A percentile compares a stretch with the other conserved stretches of the same genome.
Conservation (phyloP, 306 rosid genomes). For the Aeschynomene evenia region DNA sequence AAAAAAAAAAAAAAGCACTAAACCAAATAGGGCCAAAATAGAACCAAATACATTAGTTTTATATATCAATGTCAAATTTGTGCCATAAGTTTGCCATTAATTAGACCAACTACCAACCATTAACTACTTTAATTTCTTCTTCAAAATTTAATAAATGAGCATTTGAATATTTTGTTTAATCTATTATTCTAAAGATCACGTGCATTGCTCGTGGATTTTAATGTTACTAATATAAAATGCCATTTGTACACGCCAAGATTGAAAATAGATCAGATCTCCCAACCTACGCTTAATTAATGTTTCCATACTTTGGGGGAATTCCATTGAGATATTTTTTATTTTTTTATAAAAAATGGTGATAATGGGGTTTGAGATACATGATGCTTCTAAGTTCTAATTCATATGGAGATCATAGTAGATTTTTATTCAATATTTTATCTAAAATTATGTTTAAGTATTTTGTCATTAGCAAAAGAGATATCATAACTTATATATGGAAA, state of each 20-base stretch:
- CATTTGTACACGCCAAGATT: neutral
- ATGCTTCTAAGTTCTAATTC: neutral
- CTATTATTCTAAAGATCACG: neutral
- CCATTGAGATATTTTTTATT: too few species aligned
- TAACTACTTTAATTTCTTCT: neutral
- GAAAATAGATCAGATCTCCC: neutral
- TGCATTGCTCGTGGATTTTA: neutral
- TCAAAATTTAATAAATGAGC: neutral
- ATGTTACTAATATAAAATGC: neutral
- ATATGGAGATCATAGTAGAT: too few species aligned
- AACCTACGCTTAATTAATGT: too few species aligned
- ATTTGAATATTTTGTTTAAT: too few species aligned
- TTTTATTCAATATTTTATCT: too few species aligned
- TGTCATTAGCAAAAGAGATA: too few species aligned
- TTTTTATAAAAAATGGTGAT: neutral
- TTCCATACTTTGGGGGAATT: too few species aligned
- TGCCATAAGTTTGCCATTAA: neutral
- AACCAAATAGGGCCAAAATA: too few species aligned
- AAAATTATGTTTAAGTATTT: too few species aligned
- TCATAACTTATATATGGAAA: neutral
- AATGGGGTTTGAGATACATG: neutral
- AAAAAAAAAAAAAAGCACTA: too few species aligned
- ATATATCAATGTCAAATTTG: too few species aligned
- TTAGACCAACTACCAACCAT: neutral
- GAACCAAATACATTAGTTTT: too few species aligned